Evolutionary conservation across 805 yeast species (phyloP).

Genomic region (Spathaspora passalidarum): DNA sequence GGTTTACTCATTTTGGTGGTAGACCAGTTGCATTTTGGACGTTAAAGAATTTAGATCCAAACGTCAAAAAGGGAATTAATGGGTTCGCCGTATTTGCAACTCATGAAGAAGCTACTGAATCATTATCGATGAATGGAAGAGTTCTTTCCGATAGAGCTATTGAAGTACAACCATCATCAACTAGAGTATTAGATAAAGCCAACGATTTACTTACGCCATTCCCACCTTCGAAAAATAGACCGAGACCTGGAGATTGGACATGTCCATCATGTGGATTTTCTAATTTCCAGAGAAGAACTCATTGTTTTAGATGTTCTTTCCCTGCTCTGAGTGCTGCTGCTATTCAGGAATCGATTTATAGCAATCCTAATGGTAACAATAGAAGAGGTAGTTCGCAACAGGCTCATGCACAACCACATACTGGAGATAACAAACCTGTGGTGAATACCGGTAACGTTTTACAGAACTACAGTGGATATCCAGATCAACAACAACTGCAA

Average conservation of each 20-base stretch:
- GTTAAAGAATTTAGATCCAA: slow-evolving; percentile 50
- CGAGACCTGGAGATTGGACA: slow-evolving; percentile 98
- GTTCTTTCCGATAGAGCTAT: slow-evolving; percentile 67
- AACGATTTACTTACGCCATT: slow-evolving; percentile 79
- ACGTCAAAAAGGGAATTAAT: slow-evolving; percentile 33
- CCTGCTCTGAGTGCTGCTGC: slow-evolving; percentile 76
- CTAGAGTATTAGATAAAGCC: slow-evolving; percentile 74
- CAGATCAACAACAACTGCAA: slow-evolving; percentile 12
- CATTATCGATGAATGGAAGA: slow-evolving; percentile 77
- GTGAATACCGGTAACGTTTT: background rate
- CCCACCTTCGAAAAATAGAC: slow-evolving; percentile 81
- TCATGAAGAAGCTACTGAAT: slow-evolving; percentile 83
- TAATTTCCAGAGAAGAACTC: slow-evolving; percentile 89
- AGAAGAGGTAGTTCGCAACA: background rate
- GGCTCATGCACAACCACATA: background rate
- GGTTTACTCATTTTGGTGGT: slow-evolving; percentile 87
- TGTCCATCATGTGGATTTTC: slow-evolving; percentile 95
- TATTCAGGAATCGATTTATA: slow-evolving; percentile 58
- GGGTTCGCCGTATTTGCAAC: slow-evolving; percentile 85
- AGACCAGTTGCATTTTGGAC: slow-evolving; percentile 91
- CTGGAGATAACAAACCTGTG: background rate
- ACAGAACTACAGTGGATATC: slow-evolving; percentile 5
- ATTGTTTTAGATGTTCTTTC: slow-evolving; percentile 89
- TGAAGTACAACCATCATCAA: slow-evolving; percentile 85
- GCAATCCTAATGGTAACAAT: slow-evolving; percentile 7